These are phyloP conservation scores for Penicillium sp. DNA, from an alignment of 2,329 filamentous ascomycete species.

Conservation along the genomic window DNA sequence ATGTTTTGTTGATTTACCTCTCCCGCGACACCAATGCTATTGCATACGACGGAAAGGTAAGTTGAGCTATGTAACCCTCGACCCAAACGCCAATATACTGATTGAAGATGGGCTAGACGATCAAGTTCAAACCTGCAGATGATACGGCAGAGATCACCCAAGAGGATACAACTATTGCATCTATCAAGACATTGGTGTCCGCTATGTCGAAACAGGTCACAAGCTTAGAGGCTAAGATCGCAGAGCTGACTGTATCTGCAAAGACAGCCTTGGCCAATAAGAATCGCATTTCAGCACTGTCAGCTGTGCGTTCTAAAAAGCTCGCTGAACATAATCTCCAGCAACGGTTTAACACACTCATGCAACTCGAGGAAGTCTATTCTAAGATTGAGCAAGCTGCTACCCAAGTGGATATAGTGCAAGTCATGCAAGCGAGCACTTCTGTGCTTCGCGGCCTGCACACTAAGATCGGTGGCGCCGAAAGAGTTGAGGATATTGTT, in stretches of 20 bases:
- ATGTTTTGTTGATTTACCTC: slow-evolving; percentile 66
- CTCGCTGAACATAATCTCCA: slow-evolving; percentile 69
- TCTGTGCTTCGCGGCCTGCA: slow-evolving; percentile 70
- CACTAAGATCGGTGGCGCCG: slow-evolving; percentile 69
- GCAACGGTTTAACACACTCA: slow-evolving; percentile 67
- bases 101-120: slow-evolving; percentile 47
- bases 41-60: slow-evolving; percentile 47
- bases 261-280: slow-evolving; percentile 67
- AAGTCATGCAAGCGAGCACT: slow-evolving; percentile 74
- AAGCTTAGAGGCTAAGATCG: slow-evolving; percentile 56
- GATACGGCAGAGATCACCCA: slow-evolving; percentile 59
- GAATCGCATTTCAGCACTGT: slow-evolving; percentile 70
- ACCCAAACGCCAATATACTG: slow-evolving; percentile 13
- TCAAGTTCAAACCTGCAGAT: slow-evolving; percentile 65
- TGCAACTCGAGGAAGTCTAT: slow-evolving; percentile 79
- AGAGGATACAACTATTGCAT: slow-evolving; percentile 78
- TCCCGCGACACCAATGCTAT: slow-evolving; percentile 60
- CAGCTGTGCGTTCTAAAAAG: slow-evolving; percentile 78
- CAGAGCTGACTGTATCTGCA: slow-evolving; percentile 53
- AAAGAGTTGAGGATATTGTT: slow-evolving; percentile 71
- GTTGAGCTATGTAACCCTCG: slow-evolving; percentile 13
- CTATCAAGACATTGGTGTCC: slow-evolving; percentile 68
- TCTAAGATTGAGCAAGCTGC: slow-evolving; percentile 79
- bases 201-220: slow-evolving; percentile 65
- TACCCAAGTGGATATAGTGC: slow-evolving; percentile 78